Percentiles rank a stretch among this genome's conserved stretches.
phyloP scores from a whole-genome alignment of 2,329 filamentous ascomycete genomes.

The Bipolaris sorokiniana region DNA sequence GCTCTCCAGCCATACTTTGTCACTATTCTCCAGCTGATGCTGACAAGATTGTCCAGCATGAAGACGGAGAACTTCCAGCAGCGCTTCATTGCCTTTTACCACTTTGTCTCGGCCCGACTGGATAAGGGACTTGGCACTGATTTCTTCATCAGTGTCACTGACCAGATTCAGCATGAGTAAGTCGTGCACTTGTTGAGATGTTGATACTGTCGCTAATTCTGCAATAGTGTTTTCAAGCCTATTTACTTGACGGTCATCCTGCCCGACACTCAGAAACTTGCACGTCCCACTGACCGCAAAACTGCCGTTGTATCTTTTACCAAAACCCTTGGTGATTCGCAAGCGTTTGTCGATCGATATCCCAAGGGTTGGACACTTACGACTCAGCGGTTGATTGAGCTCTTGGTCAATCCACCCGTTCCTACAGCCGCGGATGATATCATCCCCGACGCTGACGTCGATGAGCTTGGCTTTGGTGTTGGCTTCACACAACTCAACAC shows the following conservation, averaged over 20 bases:
- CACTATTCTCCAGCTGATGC: slow-evolving; percentile 79
- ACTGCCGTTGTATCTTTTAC: slow-evolving; percentile 90
- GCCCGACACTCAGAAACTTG: slow-evolving; percentile 85
- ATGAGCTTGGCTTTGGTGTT: slow-evolving; percentile 92
- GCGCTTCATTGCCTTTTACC: slow-evolving; percentile 92
- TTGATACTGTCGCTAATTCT: slow-evolving; percentile 22
- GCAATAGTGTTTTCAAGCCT: slow-evolving; percentile 72
- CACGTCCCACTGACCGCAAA: slow-evolving; percentile 88
- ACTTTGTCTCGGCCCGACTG: slow-evolving; percentile 80
- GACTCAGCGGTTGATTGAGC: slow-evolving; percentile 84
- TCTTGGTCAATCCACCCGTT: slow-evolving; percentile 87
- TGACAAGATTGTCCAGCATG: slow-evolving; percentile 72
- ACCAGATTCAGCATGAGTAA: slow-evolving; percentile 75
- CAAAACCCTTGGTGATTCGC: slow-evolving; percentile 86
- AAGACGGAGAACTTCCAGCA: slow-evolving; percentile 84
- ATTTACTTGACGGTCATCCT: slow-evolving; percentile 89
- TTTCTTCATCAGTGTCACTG: slow-evolving; percentile 86
- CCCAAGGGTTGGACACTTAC: slow-evolving; percentile 85
- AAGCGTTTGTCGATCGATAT: slow-evolving; percentile 76
- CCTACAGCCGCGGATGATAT: slow-evolving; percentile 70
- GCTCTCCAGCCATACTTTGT: slow-evolving; percentile 79
- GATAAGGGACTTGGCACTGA: slow-evolving; percentile 88
- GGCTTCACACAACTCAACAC: slow-evolving; percentile 95
- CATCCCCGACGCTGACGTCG: slow-evolving; percentile 86
- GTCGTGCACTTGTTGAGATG: slow-evolving; percentile 17